phyloP scores from a whole-genome alignment of 139 green algal species.

The Yamagishiella unicocca region DNA sequence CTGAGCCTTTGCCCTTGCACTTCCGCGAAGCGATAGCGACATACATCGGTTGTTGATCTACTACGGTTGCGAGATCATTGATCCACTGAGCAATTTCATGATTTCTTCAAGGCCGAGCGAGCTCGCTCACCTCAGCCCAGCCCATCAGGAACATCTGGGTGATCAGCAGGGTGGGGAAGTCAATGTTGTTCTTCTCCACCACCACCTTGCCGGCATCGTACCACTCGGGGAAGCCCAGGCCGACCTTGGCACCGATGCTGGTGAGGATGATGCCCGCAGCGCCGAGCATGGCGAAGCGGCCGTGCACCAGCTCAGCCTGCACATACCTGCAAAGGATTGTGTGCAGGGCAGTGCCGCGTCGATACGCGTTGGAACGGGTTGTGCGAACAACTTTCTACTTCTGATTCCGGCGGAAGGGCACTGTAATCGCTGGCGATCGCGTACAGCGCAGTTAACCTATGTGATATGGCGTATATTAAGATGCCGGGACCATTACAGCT shows the following conservation, averaged over 20 bases:
- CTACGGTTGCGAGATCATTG: no score
- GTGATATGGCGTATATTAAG: no score
- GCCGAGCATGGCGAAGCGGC: conserved; percentile 82
- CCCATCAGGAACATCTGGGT: conserved; percentile 78
- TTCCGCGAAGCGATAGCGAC: no score
- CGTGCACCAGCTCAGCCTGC: conserved; percentile 90
- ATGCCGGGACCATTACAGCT: no score
- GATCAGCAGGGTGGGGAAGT: conserved; percentile 76
- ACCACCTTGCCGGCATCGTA: conserved; percentile 83
- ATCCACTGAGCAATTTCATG: no score
- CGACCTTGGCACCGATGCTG: conserved; percentile 57
- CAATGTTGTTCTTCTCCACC: conserved; percentile 75
- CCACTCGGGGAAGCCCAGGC: conserved; percentile 75
- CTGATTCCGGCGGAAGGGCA: no score
- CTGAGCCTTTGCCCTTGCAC: no score
- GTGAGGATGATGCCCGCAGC: conserved; percentile 82
- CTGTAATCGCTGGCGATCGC: no score
- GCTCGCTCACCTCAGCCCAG: conserved; percentile 83
- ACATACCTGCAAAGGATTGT: conserved; percentile 71
- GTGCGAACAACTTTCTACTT: no score
- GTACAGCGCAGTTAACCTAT: no score
- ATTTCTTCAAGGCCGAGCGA: no score
- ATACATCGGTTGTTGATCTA: no score
- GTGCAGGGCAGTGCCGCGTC: neutral
- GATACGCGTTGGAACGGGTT: neutral